Percentiles rank a stretch among this genome's conserved stretches.
Conservation (phyloP, 495 filamentous ascomycete genomes). For the Penicillium manginii region DNA sequence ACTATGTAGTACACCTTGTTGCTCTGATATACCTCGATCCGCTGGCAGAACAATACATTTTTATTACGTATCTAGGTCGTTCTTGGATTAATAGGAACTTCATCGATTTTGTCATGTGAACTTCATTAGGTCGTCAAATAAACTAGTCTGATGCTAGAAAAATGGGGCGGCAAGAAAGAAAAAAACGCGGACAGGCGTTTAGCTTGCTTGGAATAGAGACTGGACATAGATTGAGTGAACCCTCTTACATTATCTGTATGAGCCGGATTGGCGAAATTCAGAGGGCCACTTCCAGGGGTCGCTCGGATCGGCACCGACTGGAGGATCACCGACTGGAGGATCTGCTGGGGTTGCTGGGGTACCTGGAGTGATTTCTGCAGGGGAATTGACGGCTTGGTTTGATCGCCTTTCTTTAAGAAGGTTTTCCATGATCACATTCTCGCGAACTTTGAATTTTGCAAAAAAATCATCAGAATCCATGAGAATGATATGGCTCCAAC, state of each 20-base stretch:
- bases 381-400: background rate
- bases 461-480: slow-evolving; percentile 4
- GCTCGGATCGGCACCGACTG: background rate
- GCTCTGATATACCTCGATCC: too few relatives aligned
- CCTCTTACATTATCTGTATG: background rate
- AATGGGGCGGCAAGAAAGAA: too few relatives aligned
- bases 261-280: background rate
- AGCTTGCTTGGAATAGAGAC: too few relatives aligned
- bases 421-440: background rate
- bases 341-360: background rate
- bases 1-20: too few relatives aligned
- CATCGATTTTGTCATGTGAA: too few relatives aligned
- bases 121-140: too few relatives aligned
- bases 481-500: slow-evolving; percentile 38
- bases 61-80: too few relatives aligned
- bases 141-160: too few relatives aligned
- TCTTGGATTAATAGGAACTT: too few relatives aligned
- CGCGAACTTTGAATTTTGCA: slow-evolving; percentile 4
- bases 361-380: background rate
- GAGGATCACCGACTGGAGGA: background rate
- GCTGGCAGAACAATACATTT: too few relatives aligned
- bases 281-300: background rate
- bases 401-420: background rate
- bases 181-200: too few relatives aligned
- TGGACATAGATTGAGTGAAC: background rate